Base-by-base conservation (phyloP, 257 asterid genomes). In the Plantago elongata region DNA sequence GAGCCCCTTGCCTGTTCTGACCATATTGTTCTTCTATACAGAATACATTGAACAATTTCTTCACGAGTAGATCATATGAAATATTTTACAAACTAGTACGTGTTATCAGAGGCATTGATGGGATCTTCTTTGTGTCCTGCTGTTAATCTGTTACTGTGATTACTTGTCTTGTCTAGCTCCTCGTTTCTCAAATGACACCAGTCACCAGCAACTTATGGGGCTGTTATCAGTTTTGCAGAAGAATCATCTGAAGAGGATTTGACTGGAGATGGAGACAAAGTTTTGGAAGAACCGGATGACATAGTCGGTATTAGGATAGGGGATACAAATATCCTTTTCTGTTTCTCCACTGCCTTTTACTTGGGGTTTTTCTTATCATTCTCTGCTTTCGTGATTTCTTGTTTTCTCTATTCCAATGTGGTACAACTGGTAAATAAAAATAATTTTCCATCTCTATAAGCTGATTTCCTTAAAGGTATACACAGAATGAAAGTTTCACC, bases 221-320 rank as follows among this genome's bases (percentile, higher is more conserved):
- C 45, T 65, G 7, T 66, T 47, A 58, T 70, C 83, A 87, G 97
- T 69, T 89, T 84, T 78, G 78, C 80, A 59, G 97, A 84, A 71
- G 69, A 61, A 45, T 82, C 90, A 60, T 77, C 94, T 51, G 94
- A 76, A 60, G 94, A 83, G 68, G 87, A 79, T 78, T 61, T 79
- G 56, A 50, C 63, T 30, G 83, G 67, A 49, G 62, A 61, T 57
- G 82, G 48, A 46, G 69, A 55, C 9, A 89, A 73, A 70, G 73
- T 74, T 9, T 77, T 81, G 11, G 86, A 73, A 63, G 90, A 58
- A 44, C 87, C 79, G 69, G 84, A 79, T 49, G 74, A 61, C 46
- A 54, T 77, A 65, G 62, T 67, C 63, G 79, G 61, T 16, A 17
- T 29, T 57, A 51, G 44, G 54, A 67, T 64, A 60, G 68, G 51